phyloP scores from a whole-genome alignment of 2,329 filamentous ascomycete species.

The Arthroderma sp. region DNA sequence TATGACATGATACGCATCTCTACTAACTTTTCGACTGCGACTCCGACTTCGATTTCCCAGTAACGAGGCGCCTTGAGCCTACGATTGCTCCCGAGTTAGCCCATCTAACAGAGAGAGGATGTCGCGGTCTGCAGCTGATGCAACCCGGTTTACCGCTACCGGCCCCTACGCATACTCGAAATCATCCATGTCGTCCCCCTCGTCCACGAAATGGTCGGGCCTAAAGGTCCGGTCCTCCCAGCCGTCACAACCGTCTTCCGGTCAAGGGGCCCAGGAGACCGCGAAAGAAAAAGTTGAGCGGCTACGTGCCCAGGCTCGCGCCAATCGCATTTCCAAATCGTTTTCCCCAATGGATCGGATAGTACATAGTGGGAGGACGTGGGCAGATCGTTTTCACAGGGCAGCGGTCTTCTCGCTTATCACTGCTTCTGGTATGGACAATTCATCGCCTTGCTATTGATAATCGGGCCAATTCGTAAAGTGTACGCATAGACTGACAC shows the following conservation, averaged over 20 bases:
- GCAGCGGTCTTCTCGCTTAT: slow-evolving; percentile 49
- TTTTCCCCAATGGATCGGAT: slow-evolving; percentile 45
- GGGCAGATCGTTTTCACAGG: slow-evolving; percentile 51
- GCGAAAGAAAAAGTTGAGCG: slow-evolving; percentile 58
- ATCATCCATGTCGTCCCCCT: slow-evolving; percentile 20
- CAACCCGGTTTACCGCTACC: slow-evolving; percentile 41
- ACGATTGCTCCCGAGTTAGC: not conserved
- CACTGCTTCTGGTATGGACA: slow-evolving; percentile 45
- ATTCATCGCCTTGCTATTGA: not conserved
- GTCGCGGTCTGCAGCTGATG: slow-evolving; percentile 39
- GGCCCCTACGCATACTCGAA: slow-evolving; percentile 38
- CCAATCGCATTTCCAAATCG: slow-evolving; percentile 50
- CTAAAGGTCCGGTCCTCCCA: slow-evolving; percentile 14
- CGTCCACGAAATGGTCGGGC: slow-evolving; percentile 13
- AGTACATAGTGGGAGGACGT: slow-evolving; percentile 42
- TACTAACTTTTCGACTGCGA: not conserved
- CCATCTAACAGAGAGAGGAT: slow-evolving; percentile 18
- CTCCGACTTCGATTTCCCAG: not conserved
- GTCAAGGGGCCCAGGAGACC: slow-evolving; percentile 39
- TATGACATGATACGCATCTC: not conserved
- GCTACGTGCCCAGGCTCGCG: slow-evolving; percentile 54
- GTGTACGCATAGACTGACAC: not conserved
- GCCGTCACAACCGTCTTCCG: slow-evolving; percentile 9
- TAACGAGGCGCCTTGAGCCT: not conserved
- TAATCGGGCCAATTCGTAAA: not conserved